Conservation (phyloP, 116 monocot species). For the Phalaenopsis hybrid region DNA sequence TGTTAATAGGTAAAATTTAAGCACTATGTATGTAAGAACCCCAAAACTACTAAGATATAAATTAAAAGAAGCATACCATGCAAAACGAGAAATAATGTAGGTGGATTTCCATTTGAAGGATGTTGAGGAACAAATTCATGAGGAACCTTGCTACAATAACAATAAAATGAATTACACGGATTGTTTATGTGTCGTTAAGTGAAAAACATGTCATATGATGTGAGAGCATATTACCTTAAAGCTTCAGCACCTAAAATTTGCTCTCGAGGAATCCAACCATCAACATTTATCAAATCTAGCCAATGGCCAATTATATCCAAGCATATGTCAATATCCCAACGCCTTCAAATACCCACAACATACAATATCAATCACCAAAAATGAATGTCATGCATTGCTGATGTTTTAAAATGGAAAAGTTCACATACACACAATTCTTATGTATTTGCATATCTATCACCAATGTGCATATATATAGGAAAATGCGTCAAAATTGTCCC, state of each 20-base stretch:
- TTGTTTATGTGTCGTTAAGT: neutral
- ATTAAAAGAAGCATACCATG: constrained; percentile 44
- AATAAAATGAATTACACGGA: neutral
- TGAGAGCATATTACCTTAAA: constrained; percentile 52
- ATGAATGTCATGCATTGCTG: neutral
- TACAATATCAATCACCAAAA: constrained; percentile 6
- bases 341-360: constrained; percentile 33
- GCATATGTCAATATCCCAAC: constrained; percentile 75
- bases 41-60: neutral
- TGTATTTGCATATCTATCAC: too few relatives aligned
- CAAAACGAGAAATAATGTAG: constrained; percentile 78
- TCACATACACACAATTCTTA: too few relatives aligned
- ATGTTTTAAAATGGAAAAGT: too few relatives aligned
- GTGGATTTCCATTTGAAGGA: constrained; percentile 94
- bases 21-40: too few relatives aligned
- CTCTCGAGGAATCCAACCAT: constrained; percentile 99
- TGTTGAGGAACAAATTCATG: constrained; percentile 88
- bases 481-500: too few relatives aligned
- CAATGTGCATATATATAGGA: too few relatives aligned
- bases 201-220: neutral
- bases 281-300: constrained; percentile 85
- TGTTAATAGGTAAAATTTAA: too few relatives aligned
- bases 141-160: constrained; percentile 72
- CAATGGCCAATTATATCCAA: constrained; percentile 97
- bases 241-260: constrained; percentile 94